Base-by-base conservation (phyloP, 1,139 yeast species). In the Taphrina deformans region DNA sequence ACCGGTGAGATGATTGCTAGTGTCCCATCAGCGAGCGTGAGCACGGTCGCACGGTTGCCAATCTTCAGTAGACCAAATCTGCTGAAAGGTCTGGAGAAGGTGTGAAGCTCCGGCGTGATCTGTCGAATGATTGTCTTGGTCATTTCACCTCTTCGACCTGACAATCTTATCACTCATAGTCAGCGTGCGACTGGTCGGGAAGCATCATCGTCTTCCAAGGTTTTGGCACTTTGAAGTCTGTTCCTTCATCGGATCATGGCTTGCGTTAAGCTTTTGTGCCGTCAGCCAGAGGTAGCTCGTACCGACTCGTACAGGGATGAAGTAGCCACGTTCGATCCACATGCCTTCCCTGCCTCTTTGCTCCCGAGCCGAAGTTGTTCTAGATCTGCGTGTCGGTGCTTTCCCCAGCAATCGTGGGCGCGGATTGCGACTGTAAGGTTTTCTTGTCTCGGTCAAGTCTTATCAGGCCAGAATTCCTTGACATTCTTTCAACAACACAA, bases 1-100 rank as follows among this genome's bases (percentile, higher is more conserved):
- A 68, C 44, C 23, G 58, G 61, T 12, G 55, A 51, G n/a, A 33
- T 21, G 31, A 51, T 33, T 9, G 27, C 44, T 14, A 51, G 10
- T 21, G 21, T 6, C 14, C 66, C 74, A 62, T 77, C 73, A 55
- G 75, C 73, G 26, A 85, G 75, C 35, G 73, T 73, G 64, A 81
- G 72, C 3, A 80, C 72, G 0, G 88, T 82, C 83, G 84, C 80
- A 67, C 90, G 78, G 21, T 82, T 86, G 29, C 91, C 91, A 68
- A 86, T 81, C 65, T 82, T 80, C 63, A 85, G 67, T 48, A 72
- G 74, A 65, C 77, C 74, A 9, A 74, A 71, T 55, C 80, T 70
- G 12, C 77, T 74, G 76, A 70, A 70, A 21, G 72, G 72, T n/a
- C 65, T 44, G 27, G 71, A 67, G 26, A 70, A 35, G 50, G 65